Conservation (phyloP, 2,329 filamentous ascomycete species). For the Tolypocladium paradoxum region DNA sequence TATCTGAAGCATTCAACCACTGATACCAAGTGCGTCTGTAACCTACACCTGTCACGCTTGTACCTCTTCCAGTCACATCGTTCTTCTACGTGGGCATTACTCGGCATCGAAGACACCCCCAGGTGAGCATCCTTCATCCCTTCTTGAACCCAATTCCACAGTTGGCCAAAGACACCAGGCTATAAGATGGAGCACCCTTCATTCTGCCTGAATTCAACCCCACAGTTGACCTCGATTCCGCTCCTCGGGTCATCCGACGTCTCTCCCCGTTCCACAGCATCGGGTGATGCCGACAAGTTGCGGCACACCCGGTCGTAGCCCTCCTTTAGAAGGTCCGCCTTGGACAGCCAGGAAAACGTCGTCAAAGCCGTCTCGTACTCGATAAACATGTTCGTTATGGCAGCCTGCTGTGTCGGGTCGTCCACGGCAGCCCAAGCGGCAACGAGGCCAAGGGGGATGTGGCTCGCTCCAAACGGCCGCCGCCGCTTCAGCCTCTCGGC, state of each 20-base stretch:
- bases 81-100: no score
- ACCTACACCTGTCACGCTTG: no score
- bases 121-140: no score
- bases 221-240: not conserved
- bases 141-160: no score
- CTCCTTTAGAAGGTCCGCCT: not conserved
- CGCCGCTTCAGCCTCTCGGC: slow-evolving; percentile 10
- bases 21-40: no score
- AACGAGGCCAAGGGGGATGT: slow-evolving; percentile 14
- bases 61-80: no score
- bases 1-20: no score
- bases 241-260: not conserved
- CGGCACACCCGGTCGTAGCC: not conserved
- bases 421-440: slow-evolving; percentile 15
- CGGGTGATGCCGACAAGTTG: not conserved
- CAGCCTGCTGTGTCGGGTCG: slow-evolving; percentile 11
- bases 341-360: not conserved
- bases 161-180: not conserved
- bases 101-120: no score
- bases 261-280: not conserved
- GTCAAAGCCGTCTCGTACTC: slow-evolving; percentile 11
- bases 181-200: not conserved
- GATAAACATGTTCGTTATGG: slow-evolving; percentile 5
- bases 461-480: slow-evolving; percentile 16
- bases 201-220: not conserved